phyloP scores from a whole-genome alignment of 768 basidiomycete species.

The Mycena rosella region DNA sequence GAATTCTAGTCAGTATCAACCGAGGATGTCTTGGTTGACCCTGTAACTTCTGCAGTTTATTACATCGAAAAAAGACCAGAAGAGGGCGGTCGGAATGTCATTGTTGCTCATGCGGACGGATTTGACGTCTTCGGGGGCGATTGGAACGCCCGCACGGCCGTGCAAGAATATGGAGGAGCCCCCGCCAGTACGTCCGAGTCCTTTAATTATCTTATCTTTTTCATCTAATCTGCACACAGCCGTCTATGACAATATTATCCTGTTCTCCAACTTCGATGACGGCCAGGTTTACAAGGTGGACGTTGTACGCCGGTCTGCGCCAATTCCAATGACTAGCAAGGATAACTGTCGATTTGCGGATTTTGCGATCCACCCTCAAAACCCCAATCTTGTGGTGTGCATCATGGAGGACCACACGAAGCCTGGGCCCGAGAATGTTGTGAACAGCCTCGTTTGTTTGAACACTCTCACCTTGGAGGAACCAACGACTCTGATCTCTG shows the following conservation, averaged over 20 bases:
- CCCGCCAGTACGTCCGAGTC: conserved; percentile 44
- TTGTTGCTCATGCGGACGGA: conserved; percentile 54
- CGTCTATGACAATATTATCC: conserved; percentile 55
- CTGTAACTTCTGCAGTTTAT: conserved; percentile 54
- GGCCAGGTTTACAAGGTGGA: conserved; percentile 56
- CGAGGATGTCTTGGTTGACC: conserved; percentile 56
- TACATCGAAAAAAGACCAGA: conserved; percentile 54
- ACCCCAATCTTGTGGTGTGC: conserved; percentile 57
- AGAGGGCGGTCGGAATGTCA: conserved; percentile 52
- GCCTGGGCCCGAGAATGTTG: conserved; percentile 53
- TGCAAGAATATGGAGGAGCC: conserved; percentile 72
- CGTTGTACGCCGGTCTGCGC: conserved; percentile 33
- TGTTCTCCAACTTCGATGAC: conserved; percentile 62
- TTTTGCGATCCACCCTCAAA: conserved; percentile 60
- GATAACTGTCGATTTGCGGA: conserved; percentile 61
- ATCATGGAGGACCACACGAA: conserved; percentile 69
- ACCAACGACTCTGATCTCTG: conserved; percentile 7
- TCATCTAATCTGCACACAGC: conserved; percentile 19
- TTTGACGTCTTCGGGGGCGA: conserved; percentile 58
- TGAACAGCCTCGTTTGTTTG: conserved; percentile 59
- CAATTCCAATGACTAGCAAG: conserved; percentile 40
- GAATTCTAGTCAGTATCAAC: conserved; percentile 19
- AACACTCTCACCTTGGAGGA: conserved; percentile 24
- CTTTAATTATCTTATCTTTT: background rate
- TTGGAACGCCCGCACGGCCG: conserved; percentile 62